Percentiles rank a stretch among this genome's conserved stretches.
phyloP scores from a whole-genome alignment of 75 land plant species.

The Pseudotsuga menziesii region DNA sequence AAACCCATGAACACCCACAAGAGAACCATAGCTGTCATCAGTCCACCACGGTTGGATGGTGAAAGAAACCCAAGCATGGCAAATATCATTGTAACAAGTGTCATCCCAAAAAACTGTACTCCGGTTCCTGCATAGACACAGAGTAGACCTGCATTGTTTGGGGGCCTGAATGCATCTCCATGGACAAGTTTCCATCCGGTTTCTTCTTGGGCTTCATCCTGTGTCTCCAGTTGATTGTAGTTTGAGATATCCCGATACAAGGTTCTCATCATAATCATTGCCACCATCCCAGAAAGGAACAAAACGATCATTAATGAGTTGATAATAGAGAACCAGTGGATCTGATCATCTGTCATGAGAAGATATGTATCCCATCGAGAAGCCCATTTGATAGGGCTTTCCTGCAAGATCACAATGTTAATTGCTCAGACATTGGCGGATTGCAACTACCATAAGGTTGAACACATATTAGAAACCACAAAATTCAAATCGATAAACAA shows the following conservation, averaged over 20 bases:
- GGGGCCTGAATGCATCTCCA: conserved; percentile 53
- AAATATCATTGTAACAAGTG: conserved; percentile 55
- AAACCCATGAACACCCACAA: conserved; percentile 56
- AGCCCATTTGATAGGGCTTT: conserved; percentile 65
- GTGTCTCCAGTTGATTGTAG: conserved; percentile 70
- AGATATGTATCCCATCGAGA: conserved; percentile 80
- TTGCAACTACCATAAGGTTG: not conserved
- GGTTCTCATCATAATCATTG: conserved; percentile 83
- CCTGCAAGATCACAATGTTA: conserved; percentile 30
- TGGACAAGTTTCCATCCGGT: conserved; percentile 82
- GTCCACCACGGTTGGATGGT: conserved; percentile 48
- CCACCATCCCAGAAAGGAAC: conserved; percentile 70
- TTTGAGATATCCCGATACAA: conserved; percentile 69
- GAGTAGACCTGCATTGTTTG: conserved; percentile 29
- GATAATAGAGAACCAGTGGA: conserved; percentile 75
- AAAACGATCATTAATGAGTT: conserved; percentile 69
- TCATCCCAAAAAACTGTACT: conserved; percentile 55
- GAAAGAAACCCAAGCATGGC: conserved; percentile 47
- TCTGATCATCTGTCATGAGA: conserved; percentile 63
- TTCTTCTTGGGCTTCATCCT: conserved; percentile 75
- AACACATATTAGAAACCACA: not conserved
- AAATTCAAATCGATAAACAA: not conserved
- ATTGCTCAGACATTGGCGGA: conserved; percentile 42
- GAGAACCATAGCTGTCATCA: conserved; percentile 54
- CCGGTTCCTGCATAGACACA: conserved; percentile 55